Conservation (phyloP, 2,329 filamentous ascomycete genomes). For the Chaetomiaceae sp. region DNA sequence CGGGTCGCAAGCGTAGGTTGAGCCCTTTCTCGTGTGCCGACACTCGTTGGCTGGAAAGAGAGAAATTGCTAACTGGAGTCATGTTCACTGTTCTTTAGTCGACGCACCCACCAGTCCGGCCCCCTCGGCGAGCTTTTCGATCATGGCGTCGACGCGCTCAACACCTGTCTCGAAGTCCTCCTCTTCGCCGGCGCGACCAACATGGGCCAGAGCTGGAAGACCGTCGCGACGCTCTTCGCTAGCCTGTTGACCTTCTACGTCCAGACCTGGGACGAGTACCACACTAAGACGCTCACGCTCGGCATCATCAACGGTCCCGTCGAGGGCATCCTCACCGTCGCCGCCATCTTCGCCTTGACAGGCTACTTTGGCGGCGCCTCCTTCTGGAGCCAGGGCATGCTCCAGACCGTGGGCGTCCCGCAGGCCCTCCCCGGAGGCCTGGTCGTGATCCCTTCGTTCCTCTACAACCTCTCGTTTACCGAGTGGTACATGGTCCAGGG, state of each 20-base stretch:
- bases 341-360: conserved; percentile 76
- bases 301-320: conserved; percentile 92
- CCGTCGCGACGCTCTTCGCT: conserved; percentile 70
- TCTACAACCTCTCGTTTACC: conserved; percentile 81
- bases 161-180: conserved; percentile 88
- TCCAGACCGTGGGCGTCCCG: conserved; percentile 66
- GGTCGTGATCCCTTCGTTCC: conserved; percentile 55
- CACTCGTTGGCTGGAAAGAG: not conserved
- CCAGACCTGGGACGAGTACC: conserved; percentile 99
- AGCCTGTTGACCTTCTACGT: conserved; percentile 97
- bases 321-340: conserved; percentile 84
- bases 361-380: conserved; percentile 80
- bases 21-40: not conserved
- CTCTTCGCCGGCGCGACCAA: conserved; percentile 92
- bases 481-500: conserved; percentile 93
- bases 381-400: conserved; percentile 86
- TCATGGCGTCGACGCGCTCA: conserved; percentile 93
- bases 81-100: conserved; percentile 42
- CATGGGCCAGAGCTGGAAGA: conserved; percentile 87
- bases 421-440: conserved; percentile 43
- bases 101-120: conserved; percentile 86
- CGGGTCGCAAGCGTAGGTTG: conserved; percentile 78
- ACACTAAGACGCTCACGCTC: conserved; percentile 91
- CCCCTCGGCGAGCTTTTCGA: conserved; percentile 96
- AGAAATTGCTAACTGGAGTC: conserved; percentile 7